Conservation (phyloP, 2,329 filamentous ascomycete genomes). For the Eutypa lata region DNA sequence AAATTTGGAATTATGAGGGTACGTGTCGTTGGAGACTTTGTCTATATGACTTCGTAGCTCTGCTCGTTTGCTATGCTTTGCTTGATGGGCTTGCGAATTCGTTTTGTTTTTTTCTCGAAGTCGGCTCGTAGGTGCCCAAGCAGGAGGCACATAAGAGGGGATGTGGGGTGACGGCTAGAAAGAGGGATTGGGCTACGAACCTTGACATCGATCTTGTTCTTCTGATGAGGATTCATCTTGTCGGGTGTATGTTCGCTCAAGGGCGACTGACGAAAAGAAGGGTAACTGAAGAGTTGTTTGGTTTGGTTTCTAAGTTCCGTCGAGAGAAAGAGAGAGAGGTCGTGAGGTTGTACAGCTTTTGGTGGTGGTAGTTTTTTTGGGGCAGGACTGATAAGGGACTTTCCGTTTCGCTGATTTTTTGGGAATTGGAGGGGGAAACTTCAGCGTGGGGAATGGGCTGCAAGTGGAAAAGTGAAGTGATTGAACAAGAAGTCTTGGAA, state of each 20-base stretch:
- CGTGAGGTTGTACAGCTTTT: background rate
- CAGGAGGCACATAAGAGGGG: background rate
- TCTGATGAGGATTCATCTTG: constrained; percentile 91
- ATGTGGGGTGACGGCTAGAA: constrained; percentile 6
- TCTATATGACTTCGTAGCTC: too few species aligned
- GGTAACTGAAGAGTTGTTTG: background rate
- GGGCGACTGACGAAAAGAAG: background rate
- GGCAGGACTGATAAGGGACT: background rate
- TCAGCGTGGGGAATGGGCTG: background rate
- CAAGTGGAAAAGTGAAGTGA: background rate
- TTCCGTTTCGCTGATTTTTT: background rate
- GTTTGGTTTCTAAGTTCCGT: background rate
- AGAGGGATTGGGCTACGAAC: constrained; percentile 53
- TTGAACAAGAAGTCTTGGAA: background rate
- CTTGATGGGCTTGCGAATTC: too few species aligned
- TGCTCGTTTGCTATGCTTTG: too few species aligned
- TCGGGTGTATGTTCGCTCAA: background rate
- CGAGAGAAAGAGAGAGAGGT: too few species aligned
- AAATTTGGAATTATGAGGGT: too few species aligned
- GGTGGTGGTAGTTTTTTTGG: background rate
- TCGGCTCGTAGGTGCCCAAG: too few species aligned
- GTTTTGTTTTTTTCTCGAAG: too few species aligned
- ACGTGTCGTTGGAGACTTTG: too few species aligned
- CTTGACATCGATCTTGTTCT: constrained; percentile 96
- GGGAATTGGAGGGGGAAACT: background rate